Evolutionary conservation across 139 green algal genomes (phyloP).

Genomic region (Haematococcus lacustris): DNA sequence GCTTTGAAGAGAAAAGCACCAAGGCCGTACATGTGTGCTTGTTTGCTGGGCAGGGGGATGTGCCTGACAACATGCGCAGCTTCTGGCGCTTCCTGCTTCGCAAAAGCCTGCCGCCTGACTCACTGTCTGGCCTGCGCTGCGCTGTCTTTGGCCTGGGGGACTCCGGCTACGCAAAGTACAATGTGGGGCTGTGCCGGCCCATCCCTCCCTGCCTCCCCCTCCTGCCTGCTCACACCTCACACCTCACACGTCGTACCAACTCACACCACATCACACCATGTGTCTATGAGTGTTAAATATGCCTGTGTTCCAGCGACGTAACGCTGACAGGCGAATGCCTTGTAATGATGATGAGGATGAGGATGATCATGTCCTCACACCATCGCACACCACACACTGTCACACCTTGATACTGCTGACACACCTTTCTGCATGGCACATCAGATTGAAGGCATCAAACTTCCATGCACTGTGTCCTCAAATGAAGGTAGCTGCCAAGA

Average conservation of each 20-base stretch:
- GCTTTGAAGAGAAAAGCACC: not conserved
- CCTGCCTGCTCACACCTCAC: not conserved
- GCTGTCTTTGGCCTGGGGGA: constrained; percentile 95
- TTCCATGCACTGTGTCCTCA: too few relatives aligned
- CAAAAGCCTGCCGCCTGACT: constrained; percentile 63
- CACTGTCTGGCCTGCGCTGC: constrained; percentile 38
- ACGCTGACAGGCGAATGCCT: too few relatives aligned
- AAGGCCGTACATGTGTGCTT: not conserved
- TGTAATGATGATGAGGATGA: too few relatives aligned
- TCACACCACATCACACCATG: not conserved
- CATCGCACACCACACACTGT: not conserved
- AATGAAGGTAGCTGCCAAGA: constrained; percentile 76
- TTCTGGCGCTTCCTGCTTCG: constrained; percentile 90
- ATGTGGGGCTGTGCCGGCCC: constrained; percentile 37
- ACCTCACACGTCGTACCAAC: not conserved
- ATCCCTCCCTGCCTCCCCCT: not conserved
- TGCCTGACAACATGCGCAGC: constrained; percentile 72
- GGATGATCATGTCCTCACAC: not conserved
- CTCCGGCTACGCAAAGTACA: constrained; percentile 89
- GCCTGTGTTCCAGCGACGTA: not conserved
- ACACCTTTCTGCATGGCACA: too few relatives aligned
- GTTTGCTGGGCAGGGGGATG: constrained; percentile 63
- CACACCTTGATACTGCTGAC: too few relatives aligned
- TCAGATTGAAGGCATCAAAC: too few relatives aligned
- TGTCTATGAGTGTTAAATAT: not conserved